These are phyloP conservation scores for Talaromyces ruber DNA, from an alignment of 495 filamentous ascomycete genomes.

Conservation along the genomic window DNA sequence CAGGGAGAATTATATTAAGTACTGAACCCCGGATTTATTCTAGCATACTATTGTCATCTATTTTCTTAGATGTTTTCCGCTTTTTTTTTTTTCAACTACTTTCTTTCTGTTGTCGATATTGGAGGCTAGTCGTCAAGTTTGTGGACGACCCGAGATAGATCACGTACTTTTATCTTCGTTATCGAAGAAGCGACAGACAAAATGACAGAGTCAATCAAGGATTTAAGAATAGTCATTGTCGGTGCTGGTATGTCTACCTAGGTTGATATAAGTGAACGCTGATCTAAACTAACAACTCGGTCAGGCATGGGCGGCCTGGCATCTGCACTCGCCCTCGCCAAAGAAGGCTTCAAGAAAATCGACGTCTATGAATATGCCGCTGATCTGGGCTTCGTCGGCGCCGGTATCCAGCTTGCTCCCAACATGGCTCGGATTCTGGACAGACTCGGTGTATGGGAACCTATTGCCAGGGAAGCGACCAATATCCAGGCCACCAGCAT, in stretches of 20 bases:
- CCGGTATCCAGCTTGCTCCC: constrained; percentile 73
- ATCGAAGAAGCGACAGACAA: background rate
- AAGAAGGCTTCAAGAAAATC: constrained; percentile 63
- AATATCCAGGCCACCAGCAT: constrained; percentile 46
- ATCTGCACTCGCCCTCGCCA: constrained; percentile 61
- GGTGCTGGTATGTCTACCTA: constrained; percentile 22
- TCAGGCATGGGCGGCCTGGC: constrained; percentile 75
- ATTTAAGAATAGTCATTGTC: constrained; percentile 35
- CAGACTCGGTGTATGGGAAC: constrained; percentile 56
- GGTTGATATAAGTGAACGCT: too few relatives aligned
- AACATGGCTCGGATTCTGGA: constrained; percentile 73
- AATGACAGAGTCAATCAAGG: constrained; percentile 26
- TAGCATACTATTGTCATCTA: background rate
- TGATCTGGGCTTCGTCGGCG: constrained; percentile 72
- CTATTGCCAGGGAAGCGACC: constrained; percentile 56
- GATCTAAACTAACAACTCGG: background rate
- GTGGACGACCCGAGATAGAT: background rate
- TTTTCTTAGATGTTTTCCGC: background rate
- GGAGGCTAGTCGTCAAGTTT: background rate
- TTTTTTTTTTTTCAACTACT: background rate
- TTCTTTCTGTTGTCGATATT: background rate
- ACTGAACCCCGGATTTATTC: background rate
- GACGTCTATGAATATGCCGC: constrained; percentile 66
- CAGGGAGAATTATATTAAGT: background rate
- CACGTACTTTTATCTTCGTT: background rate